phyloP scores from a whole-genome alignment of 2,329 filamentous ascomycete genomes.

The Pseudogymnoascus sp. region DNA sequence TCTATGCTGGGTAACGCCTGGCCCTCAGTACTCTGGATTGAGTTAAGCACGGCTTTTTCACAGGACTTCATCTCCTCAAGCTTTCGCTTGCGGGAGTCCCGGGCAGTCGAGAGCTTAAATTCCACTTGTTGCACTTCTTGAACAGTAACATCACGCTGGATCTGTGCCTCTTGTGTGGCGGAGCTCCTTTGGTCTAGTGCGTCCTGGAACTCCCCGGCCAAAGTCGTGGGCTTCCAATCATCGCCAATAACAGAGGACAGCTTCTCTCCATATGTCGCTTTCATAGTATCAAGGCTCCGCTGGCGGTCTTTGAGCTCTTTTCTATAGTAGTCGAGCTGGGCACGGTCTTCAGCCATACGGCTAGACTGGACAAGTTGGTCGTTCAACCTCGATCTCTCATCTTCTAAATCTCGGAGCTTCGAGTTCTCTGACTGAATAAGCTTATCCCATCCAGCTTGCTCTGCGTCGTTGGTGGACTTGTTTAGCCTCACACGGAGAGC shows the following conservation, averaged over 20 bases:
- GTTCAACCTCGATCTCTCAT: slow-evolving; percentile 61
- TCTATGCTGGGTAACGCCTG: slow-evolving; percentile 38
- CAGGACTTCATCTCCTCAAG: slow-evolving; percentile 52
- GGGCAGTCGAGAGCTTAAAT: slow-evolving; percentile 58
- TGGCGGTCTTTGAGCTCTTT: slow-evolving; percentile 69
- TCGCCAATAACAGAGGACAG: slow-evolving; percentile 55
- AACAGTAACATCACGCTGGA: slow-evolving; percentile 58
- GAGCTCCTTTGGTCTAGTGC: slow-evolving; percentile 49
- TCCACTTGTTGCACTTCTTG: slow-evolving; percentile 71
- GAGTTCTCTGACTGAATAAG: slow-evolving; percentile 59
- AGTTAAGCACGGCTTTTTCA: slow-evolving; percentile 46
- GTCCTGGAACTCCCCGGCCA: slow-evolving; percentile 64
- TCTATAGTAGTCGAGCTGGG: slow-evolving; percentile 73
- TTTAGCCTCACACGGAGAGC: slow-evolving; percentile 58
- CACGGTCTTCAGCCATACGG: slow-evolving; percentile 70
- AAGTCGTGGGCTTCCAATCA: slow-evolving; percentile 58
- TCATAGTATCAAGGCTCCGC: slow-evolving; percentile 68
- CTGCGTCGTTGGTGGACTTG: slow-evolving; percentile 53
- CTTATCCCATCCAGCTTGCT: slow-evolving; percentile 58
- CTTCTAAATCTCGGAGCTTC: slow-evolving; percentile 61
- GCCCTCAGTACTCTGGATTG: slow-evolving; percentile 36
- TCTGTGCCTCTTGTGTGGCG: slow-evolving; percentile 55
- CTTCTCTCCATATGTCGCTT: slow-evolving; percentile 62
- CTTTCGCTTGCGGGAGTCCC: slow-evolving; percentile 56
- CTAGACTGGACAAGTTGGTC: slow-evolving; percentile 79